Percentiles rank a stretch among this genome's conserved stretches.
Conservation (phyloP, 768 basidiomycete genomes). For the Xanthoconium purpureum region DNA sequence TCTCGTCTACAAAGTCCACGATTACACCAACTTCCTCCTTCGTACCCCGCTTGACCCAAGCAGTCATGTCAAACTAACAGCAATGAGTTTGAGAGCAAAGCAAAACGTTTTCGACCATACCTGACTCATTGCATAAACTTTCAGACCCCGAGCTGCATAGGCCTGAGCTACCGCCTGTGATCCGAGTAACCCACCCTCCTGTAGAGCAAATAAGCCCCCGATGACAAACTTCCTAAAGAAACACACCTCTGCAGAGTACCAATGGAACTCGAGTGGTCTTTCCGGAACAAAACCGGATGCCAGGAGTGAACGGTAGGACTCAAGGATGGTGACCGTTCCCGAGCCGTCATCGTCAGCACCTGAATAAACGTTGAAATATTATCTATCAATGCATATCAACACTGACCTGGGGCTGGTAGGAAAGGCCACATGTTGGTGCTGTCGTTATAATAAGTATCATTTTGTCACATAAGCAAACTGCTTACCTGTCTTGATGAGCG, state of each 20-base stretch:
- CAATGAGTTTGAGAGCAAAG: conserved; percentile 20
- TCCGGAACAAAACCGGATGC: conserved; percentile 40
- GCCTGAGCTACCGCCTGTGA: conserved; percentile 84
- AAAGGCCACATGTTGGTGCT: conserved; percentile 81
- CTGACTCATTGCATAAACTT: conserved; percentile 34
- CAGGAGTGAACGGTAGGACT: conserved; percentile 42
- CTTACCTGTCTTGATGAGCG: conserved; percentile 81
- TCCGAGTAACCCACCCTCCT: conserved; percentile 82
- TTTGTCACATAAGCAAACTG: background rate
- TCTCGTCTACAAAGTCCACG: conserved; percentile 73
- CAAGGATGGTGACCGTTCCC: conserved; percentile 45
- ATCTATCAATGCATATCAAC: background rate
- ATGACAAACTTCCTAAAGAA: background rate
- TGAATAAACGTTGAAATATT: conserved; percentile 3
- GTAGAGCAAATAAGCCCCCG: background rate
- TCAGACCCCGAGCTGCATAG: conserved; percentile 45
- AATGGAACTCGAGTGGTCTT: conserved; percentile 47
- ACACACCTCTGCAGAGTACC: conserved; percentile 44
- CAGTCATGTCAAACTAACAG: conserved; percentile 85
- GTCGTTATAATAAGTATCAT: background rate
- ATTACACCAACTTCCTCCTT: conserved; percentile 81
- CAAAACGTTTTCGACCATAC: conserved; percentile 6
- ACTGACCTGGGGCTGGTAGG: conserved; percentile 68
- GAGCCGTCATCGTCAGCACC: conserved; percentile 47
- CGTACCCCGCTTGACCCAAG: conserved; percentile 86